Evolutionary conservation across 2,329 filamentous ascomycete genomes (phyloP), one percentile per base, ranked within the genome.

Genomic region (Xylariaceae sp.): DNA sequence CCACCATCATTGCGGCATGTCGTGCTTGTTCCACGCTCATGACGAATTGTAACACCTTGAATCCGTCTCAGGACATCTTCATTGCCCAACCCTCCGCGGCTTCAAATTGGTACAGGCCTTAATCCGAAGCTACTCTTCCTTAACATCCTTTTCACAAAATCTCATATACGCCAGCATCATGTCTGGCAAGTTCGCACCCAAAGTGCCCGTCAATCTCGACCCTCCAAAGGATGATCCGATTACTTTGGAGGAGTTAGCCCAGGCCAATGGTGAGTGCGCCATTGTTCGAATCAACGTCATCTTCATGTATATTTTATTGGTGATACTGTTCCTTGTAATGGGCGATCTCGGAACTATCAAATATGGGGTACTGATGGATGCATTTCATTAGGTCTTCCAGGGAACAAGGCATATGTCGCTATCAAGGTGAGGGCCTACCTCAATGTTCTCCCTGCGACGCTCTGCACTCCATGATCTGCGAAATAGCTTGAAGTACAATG

Each of bases 151-250:
- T 36, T 42, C 22, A 31, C 47, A 47, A 38, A 41, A 51, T 48
- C 45, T 31, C 38, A 31, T 28, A 28, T 7, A 28, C 22, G 22
- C 22, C 22, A 28, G 7, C 51, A 71, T 52, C 56, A 85, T 84
- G 81, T 69, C 78, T 55, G 81, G 78, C 58, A 87, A 82, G 62
- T 95, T 95, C 64, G 87, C 89, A 68, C 90, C 90, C 41, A 95
- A 94, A 72, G 75, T 76, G 28, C 81, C 89, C 3, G 86, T 94
- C 54, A 74, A 85, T 51, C 82, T 99, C 53, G 79, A 87, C 52
- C 87, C 90, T 36, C 94, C 94, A 13, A 97, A 95, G 74, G 81
- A 90, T 67, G 92, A 97, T 64, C 81, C 82, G 36, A 97, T 99
- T 63, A 85, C 86, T n/a, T 66, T 79, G 1, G 89, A 94, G 53